A percentile compares a stretch with the other conserved stretches of the same genome.
These are phyloP conservation scores for Aspergillus puulaauensis DNA, from an alignment of 2,329 filamentous ascomycete species.

Conservation along the genomic window DNA sequence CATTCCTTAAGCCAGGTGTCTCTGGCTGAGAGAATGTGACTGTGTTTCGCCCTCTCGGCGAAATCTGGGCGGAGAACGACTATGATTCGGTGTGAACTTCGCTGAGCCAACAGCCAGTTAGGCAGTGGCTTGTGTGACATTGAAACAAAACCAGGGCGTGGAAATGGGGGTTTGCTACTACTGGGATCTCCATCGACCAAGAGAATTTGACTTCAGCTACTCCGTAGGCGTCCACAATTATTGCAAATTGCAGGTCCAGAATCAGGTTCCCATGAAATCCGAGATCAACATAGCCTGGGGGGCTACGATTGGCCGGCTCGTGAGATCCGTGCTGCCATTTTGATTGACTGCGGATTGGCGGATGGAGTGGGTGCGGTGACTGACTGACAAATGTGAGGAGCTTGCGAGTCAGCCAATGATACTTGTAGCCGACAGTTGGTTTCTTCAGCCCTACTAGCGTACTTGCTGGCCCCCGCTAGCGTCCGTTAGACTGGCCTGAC, in stretches of 20 bases:
- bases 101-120: neutral
- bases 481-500: neutral
- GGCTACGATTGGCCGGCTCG: neutral
- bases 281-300: neutral
- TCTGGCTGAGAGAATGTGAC: neutral
- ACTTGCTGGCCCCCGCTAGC: slow-evolving; percentile 4
- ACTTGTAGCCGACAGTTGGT: neutral
- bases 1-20: neutral
- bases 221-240: neutral
- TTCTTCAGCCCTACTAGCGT: slow-evolving; percentile 9
- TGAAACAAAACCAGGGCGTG: neutral
- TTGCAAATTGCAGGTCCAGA: neutral
- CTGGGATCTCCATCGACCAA: neutral
- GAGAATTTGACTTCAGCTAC: neutral
- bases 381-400: neutral
- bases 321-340: neutral
- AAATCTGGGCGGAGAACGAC: neutral
- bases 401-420: slow-evolving; percentile 1
- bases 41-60: neutral
- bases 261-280: neutral
- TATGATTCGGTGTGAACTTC: neutral
- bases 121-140: neutral
- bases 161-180: neutral
- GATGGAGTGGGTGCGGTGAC: too few relatives aligned
- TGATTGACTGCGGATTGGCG: neutral